Percentiles rank a stretch among this genome's conserved stretches.
phyloP scores from a whole-genome alignment of 768 basidiomycete species.

The Lactarius trivialis region DNA sequence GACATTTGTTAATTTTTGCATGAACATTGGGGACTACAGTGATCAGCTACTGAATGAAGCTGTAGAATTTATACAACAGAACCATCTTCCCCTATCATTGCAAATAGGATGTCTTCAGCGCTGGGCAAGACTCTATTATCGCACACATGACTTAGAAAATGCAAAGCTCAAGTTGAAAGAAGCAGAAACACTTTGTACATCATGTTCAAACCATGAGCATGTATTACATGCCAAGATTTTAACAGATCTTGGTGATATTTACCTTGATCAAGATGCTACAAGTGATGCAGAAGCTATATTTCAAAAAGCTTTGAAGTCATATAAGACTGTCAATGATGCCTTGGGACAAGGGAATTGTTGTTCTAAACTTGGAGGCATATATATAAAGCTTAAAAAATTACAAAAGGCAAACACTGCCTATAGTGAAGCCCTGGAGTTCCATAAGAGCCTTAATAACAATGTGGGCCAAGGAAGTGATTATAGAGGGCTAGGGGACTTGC shows the following conservation, averaged over 20 bases:
- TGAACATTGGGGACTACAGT: constrained; percentile 1
- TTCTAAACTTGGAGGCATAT: background rate
- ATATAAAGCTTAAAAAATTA: background rate
- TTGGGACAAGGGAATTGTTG: background rate
- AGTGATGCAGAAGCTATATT: background rate
- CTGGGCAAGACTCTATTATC: background rate
- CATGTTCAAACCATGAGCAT: background rate
- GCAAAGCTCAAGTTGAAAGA: background rate
- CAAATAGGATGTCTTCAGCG: background rate
- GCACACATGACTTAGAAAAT: background rate
- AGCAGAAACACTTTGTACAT: background rate
- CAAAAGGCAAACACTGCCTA: background rate
- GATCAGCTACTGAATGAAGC: background rate
- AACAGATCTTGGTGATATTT: background rate
- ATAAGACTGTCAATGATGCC: background rate
- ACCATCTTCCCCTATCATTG: background rate
- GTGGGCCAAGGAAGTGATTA: constrained; percentile 1
- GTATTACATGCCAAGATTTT: background rate
- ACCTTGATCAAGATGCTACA: background rate
- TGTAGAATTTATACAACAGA: background rate
- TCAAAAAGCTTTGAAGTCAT: background rate
- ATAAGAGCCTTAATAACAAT: background rate
- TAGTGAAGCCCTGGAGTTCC: background rate
- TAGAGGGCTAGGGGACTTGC: background rate
- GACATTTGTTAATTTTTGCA: background rate